These are phyloP conservation scores for Mucor plumbeus DNA, from an alignment of 371 early-diverging fungal genomes.

Conservation along the genomic window DNA sequence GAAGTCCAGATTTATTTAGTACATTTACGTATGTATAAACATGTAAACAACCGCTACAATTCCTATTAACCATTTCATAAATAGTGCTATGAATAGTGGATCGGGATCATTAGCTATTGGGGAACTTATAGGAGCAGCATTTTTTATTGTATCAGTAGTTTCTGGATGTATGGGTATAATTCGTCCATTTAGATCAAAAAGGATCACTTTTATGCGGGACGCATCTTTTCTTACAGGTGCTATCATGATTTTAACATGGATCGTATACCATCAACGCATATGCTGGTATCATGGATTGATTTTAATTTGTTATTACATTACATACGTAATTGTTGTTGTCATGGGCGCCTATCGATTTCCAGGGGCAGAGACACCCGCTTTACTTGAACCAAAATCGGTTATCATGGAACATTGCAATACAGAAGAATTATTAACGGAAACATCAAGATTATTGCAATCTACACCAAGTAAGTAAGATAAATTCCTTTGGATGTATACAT, in stretches of 20 bases:
- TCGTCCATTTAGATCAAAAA: slow-evolving; percentile 66
- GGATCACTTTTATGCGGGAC: slow-evolving; percentile 74
- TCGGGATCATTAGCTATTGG: slow-evolving; percentile 82
- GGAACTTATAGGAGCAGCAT: slow-evolving; percentile 81
- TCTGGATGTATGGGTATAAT: slow-evolving; percentile 77
- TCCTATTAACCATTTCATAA: background rate
- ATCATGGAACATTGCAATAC: slow-evolving; percentile 21
- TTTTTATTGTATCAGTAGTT: slow-evolving; percentile 77
- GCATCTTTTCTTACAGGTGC: slow-evolving; percentile 73
- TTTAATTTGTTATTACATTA: slow-evolving; percentile 57
- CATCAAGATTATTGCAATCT: slow-evolving; percentile 30
- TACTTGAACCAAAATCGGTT: slow-evolving; percentile 35
- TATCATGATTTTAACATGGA: slow-evolving; percentile 62
- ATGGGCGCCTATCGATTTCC: slow-evolving; percentile 40
- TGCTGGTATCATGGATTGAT: slow-evolving; percentile 64
- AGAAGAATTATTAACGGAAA: slow-evolving; percentile 37
- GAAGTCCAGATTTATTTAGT: slow-evolving; percentile 81
- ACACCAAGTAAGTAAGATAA: slow-evolving; percentile 6
- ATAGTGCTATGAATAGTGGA: slow-evolving; percentile 72
- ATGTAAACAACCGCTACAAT: background rate
- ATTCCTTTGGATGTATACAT: background rate
- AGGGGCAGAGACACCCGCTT: slow-evolving; percentile 34
- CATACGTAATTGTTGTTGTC: slow-evolving; percentile 64
- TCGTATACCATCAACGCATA: slow-evolving; percentile 65
- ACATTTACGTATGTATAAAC: slow-evolving; percentile 57